These are phyloP conservation scores for Termitomyces eurrhizus DNA, from an alignment of 768 basidiomycete genomes.

Conservation along the genomic window DNA sequence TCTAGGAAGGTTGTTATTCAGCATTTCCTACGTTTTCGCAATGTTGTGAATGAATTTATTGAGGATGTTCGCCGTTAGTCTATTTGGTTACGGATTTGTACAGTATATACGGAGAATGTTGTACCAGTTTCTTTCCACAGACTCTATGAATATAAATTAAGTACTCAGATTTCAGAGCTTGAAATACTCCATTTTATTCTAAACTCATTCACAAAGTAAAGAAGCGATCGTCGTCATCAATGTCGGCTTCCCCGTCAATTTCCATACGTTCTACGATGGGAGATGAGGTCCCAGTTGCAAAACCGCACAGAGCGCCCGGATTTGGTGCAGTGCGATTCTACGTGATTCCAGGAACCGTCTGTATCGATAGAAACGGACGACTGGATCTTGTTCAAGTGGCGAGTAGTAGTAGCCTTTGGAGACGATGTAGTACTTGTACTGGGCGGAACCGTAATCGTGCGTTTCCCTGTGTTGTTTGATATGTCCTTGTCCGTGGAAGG, in stretches of 20 bases:
- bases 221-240: slow-evolving; percentile 10
- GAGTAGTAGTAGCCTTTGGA: slow-evolving; percentile 15
- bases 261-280: slow-evolving; percentile 32
- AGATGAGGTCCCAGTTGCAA: slow-evolving; percentile 34
- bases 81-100: too few species aligned
- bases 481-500: not conserved
- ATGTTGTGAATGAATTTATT: too few species aligned
- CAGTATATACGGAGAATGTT: too few species aligned
- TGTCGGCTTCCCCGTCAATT: slow-evolving; percentile 19
- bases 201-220: too few species aligned
- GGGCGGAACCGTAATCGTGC: not conserved
- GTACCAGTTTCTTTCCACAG: too few species aligned
- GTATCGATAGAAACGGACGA: slow-evolving; percentile 42
- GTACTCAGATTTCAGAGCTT: too few species aligned
- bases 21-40: too few species aligned
- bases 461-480: not conserved
- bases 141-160: too few species aligned
- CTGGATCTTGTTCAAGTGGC: slow-evolving; percentile 18
- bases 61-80: too few species aligned
- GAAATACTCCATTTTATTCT: too few species aligned
- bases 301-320: slow-evolving; percentile 29
- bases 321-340: slow-evolving; percentile 40
- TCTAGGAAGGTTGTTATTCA: too few species aligned
- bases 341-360: slow-evolving; percentile 69
- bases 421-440: not conserved